Base-by-base conservation (phyloP, 78 protist species). In the Dictyostelium citrinum region DNA sequence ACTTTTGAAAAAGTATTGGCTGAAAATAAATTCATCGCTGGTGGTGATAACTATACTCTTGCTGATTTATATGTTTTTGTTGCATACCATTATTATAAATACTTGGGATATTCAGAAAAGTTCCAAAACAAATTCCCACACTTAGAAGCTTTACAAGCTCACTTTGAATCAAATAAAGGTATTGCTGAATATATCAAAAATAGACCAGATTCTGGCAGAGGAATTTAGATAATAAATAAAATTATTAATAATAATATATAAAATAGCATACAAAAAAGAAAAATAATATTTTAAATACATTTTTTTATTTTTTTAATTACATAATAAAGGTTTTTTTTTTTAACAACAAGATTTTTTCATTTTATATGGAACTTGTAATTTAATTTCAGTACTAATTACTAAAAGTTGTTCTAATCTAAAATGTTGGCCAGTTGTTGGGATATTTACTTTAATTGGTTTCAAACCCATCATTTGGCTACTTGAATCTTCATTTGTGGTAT, bases 371-470 rank as follows among this genome's bases (percentile, higher is more conserved):
- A 76, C 70, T 20, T 75, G 31, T 58, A 82, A 27, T 17, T 39
- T 22, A 41, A 88, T 78, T 4, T 27, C 31, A 27, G 58, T 24
- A 31, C 35, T 31, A 17, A 88, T 61, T 4, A 76, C 80, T 29
- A 88, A 78, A 2, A 88, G 58, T 88, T 88, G 93, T 49, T 77
- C 70, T 1, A 76, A 78, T 5, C 2, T 14, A 33, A 78, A n/a
- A 1, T 8, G 17, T 5, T 20, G 37, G 35, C 93, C 93, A 35
- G 75, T 5, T 14, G 27, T 61, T 61, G 93, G 93, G 3, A 88
- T 64, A 35, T 78, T 88, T 7, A 88, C 79, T n/a, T 24, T 77
- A 10, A 88, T 60, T 67, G 93, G 93, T 67, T 88, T 88, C 2
- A 88, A 49, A 24, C 93, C 93, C 64, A 55, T 55, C 64, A 55